Base-by-base conservation (phyloP, 2,329 filamentous ascomycete species). In the Alternaria sp. region DNA sequence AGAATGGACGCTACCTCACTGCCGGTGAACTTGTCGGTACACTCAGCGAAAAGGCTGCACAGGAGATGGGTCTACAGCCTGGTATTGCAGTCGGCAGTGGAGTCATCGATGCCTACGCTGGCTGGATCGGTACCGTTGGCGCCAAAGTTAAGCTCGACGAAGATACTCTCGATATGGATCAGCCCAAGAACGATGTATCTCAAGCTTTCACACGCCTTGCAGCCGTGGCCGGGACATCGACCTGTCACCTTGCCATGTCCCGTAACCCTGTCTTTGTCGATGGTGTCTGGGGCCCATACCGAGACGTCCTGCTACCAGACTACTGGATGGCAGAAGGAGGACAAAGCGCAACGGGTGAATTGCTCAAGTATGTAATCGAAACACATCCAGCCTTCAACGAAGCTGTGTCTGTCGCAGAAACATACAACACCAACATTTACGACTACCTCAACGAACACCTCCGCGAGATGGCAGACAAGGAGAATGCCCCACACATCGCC, bases 121-220 rank as follows among this genome's bases (percentile, higher is more conserved):
- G 95, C 64, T 99, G 95, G 95, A 95, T 99, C 68, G 95, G 95
- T 61, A 98, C 95, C 1, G 95, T 99, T n/a, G 95, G 95, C 58
- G 94, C 95, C 60, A 97, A 97, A 78, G 92, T 97, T 69, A 86
- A 92, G 66, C 85, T 96, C 14, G 83, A 84, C 39, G 80, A 83
- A 56, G 86, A 90, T 55, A 85, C 90, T 46, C 84, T 94, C 37
- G 88, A 90, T 73, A 82, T 86, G 59, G 85, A 85, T 34, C 83
- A 85, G 4, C 85, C 90, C 1, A 88, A 90, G 73, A 96, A 96
- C 78, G 92, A 96, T 74, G 86, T 95, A n/a, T 86, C 90, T 2
- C 93, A 97, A 78, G 94, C 94, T 5, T 98, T 97, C 72, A 93
- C 90, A 34, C 91, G 95, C 53, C 85, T 99, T 34, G 95, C 95